Evolutionary conservation across 164 flowering plant genomes (phyloP).

Genomic region (Akebia trifoliata): DNA sequence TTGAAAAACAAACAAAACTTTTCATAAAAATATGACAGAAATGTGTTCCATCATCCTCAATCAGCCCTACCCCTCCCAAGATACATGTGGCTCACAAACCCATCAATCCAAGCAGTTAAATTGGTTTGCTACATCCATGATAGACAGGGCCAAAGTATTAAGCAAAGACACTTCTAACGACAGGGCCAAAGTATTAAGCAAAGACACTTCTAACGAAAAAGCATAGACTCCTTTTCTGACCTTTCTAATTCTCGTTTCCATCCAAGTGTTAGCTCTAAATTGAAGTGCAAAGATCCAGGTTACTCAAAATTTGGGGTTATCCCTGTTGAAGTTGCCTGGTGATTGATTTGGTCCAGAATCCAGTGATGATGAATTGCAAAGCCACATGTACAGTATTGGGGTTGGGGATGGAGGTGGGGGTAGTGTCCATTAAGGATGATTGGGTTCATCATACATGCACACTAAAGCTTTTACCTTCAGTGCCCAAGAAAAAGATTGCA

Average conservation of each 20-base stretch:
- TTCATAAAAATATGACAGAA: background rate
- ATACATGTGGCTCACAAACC: background rate
- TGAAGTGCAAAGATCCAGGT: background rate
- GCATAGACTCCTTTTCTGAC: background rate
- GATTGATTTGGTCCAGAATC: background rate
- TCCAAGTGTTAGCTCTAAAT: background rate
- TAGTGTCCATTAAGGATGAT: background rate
- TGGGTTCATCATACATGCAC: background rate
- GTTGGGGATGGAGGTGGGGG: background rate
- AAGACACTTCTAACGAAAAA: background rate
- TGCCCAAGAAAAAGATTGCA: constrained; percentile 77
- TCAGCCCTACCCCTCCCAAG: background rate
- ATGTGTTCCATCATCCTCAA: constrained; percentile 7
- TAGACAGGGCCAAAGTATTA: background rate
- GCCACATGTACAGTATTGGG: background rate
- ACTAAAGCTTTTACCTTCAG: constrained; percentile 49
- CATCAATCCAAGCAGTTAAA: background rate
- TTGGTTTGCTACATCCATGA: background rate
- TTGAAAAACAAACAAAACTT: background rate
- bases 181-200: background rate
- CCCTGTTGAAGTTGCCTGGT: background rate
- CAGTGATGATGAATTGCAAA: too few species aligned
- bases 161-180: background rate
- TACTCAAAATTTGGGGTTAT: background rate
- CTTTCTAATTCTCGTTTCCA: background rate